Evolutionary conservation across 1,139 yeast species (phyloP).

Genomic region (Debaryomyces psychrophilus): DNA sequence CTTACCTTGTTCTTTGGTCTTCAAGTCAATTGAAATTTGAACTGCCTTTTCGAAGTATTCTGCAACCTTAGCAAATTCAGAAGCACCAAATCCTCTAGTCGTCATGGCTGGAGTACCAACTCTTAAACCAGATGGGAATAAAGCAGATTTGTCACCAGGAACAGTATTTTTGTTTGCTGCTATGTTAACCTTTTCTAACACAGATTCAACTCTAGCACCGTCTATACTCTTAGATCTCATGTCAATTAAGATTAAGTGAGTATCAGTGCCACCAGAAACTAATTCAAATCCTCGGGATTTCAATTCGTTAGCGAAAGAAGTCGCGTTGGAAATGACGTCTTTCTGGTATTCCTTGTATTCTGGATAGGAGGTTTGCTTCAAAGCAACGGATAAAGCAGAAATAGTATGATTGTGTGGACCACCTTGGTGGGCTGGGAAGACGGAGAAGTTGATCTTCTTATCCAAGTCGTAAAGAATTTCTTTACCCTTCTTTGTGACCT

Average conservation of each 20-base stretch:
- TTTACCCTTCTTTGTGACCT: conserved; percentile 84
- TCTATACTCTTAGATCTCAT: conserved; percentile 84
- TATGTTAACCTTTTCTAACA: conserved; percentile 84
- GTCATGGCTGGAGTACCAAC: conserved; percentile 99
- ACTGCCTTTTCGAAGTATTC: conserved; percentile 80
- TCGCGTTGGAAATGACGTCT: conserved; percentile 80
- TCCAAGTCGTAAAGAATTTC: conserved; percentile 86
- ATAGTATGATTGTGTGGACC: conserved; percentile 99
- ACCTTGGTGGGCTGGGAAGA: conserved; percentile 99
- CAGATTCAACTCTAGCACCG: conserved; percentile 94
- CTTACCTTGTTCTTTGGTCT: conserved; percentile 59
- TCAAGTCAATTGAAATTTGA: conserved; percentile 61
- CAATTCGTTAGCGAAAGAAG: conserved; percentile 72
- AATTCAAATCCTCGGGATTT: conserved; percentile 68
- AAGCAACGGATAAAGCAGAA: conserved; percentile 91
- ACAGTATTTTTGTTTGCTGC: conserved; percentile 96
- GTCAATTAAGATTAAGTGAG: conserved; percentile 86
- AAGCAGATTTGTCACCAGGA: conserved; percentile 94
- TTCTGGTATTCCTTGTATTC: conserved; percentile 86
- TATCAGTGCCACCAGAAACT: conserved; percentile 93
- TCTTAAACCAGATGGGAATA: conserved; percentile 94
- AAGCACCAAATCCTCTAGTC: conserved; percentile 85
- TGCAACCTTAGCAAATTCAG: conserved; percentile 78
- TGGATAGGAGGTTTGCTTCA: conserved; percentile 85
- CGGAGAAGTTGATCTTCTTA: conserved; percentile 88